phyloP scores from a whole-genome alignment of 2,329 filamentous ascomycete genomes.

The Cercospora beticola region DNA sequence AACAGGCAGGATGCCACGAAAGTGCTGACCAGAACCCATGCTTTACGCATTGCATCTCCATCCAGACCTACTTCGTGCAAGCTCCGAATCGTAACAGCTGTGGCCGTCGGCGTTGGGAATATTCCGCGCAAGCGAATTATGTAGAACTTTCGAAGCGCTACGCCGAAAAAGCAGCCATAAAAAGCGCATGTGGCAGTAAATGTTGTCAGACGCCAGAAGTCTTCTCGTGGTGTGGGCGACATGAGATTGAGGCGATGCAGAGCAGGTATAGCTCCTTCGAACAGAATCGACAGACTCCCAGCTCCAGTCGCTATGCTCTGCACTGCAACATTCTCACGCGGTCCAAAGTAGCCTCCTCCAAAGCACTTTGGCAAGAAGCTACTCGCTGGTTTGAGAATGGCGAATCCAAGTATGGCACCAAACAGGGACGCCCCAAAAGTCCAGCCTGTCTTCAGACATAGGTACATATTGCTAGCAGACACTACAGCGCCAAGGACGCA shows the following conservation, averaged over 20 bases:
- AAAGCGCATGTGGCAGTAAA: conserved; percentile 62
- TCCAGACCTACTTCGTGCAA: conserved; percentile 58
- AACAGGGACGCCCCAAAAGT: conserved; percentile 41
- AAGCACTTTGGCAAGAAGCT: conserved; percentile 36
- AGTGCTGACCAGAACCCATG: conserved; percentile 53
- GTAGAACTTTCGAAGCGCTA: conserved; percentile 63
- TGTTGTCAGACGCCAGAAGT: conserved; percentile 59
- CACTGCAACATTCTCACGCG: conserved; percentile 58
- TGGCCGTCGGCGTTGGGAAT: conserved; percentile 60
- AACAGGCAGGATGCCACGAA: conserved; percentile 53
- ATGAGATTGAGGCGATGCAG: conserved; percentile 58
- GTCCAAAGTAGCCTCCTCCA: conserved; percentile 55
- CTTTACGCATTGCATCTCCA: conserved; percentile 55
- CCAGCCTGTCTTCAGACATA: conserved; percentile 52
- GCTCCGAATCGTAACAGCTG: conserved; percentile 60
- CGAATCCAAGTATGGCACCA: conserved; percentile 58
- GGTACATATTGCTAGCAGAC: conserved; percentile 61
- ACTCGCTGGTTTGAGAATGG: conserved; percentile 33
- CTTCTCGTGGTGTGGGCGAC: conserved; percentile 50
- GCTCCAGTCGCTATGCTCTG: conserved; percentile 54
- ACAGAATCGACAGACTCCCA: conserved; percentile 57
- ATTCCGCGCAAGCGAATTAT: conserved; percentile 61
- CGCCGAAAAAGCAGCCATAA: conserved; percentile 64
- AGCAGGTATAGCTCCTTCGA: conserved; percentile 59
- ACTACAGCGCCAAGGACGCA: conserved; percentile 57